Conservation (phyloP, 345 rosid genomes). For the Euphorbia pulcherrima region DNA sequence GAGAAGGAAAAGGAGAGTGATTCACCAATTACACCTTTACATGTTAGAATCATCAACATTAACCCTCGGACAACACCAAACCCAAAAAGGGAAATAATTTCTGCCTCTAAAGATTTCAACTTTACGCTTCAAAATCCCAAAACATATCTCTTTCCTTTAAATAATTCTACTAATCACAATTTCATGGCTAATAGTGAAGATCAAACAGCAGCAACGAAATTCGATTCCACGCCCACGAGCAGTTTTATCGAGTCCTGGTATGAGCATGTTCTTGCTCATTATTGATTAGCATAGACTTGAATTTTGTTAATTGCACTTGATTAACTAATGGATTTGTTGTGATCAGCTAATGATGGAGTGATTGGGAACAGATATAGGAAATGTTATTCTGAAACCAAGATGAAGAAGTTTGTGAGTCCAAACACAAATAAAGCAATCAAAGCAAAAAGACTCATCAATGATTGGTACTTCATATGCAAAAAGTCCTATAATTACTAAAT, state of each 20-base stretch:
- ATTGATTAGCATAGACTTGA: too few relatives aligned
- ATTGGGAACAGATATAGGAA: conserved; percentile 24
- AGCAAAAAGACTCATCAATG: too few relatives aligned
- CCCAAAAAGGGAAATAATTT: background rate
- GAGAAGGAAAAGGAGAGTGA: conserved; percentile 23
- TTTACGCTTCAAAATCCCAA: background rate
- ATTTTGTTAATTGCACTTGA: too few relatives aligned
- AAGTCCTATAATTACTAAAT: too few relatives aligned
- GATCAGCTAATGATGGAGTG: conserved; percentile 32
- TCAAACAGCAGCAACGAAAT: background rate
- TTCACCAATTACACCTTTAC: conserved; percentile 21
- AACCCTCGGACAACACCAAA: conserved; percentile 1
- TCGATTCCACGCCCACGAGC: conserved; percentile 30
- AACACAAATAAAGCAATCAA: background rate
- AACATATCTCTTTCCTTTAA: background rate
- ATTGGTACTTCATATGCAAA: too few relatives aligned
- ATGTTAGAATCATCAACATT: background rate
- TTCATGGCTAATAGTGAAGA: conserved; percentile 6
- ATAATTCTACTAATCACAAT: background rate
- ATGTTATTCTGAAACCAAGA: background rate
- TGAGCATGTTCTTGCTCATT: conserved; percentile 12
- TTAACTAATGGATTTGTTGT: background rate
- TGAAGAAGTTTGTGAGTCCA: background rate
- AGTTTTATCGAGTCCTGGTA: conserved; percentile 39
- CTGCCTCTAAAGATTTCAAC: conserved; percentile 20